Base-by-base conservation (phyloP, 2,329 filamentous ascomycete genomes). In the Talaromyces sp. region DNA sequence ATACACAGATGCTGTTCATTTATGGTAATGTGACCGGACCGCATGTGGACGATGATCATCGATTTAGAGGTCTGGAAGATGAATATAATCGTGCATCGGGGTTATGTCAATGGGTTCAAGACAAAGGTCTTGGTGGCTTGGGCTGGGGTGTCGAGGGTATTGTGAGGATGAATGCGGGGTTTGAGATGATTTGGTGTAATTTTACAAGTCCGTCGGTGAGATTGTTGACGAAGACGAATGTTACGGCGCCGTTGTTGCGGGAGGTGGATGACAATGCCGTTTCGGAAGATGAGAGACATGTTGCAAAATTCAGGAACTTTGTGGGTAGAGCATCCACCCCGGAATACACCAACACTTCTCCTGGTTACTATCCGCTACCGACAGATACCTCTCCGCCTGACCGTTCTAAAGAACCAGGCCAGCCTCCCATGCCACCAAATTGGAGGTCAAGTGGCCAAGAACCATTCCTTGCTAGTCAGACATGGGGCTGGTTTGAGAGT, bases 171-270 rank as follows among this genome's bases (percentile, higher is more conserved):
- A 83, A 84, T 69, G 79, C 82, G 13, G 82, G 81, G 3, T 84
- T 84, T 65, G 82, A 84, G 72, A 72, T 83, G 69, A 82, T 84
- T n/a, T 83, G 82, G 82, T 84, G 82, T 68, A 76, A 84, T 65
- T 84, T 84, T 61, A 71, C 75, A 27, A 81, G 80, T 63, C 77
- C 77, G 10, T 81, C 78, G 19, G 68, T 83, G 61, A 72, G 77
- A 60, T 67, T 84, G 57, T 71, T 83, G 24, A 79, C 75, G 50
- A 77, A 79, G 64, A 66, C 82, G 16, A 83, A 84, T 67, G 77
- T 83, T 2, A 83, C 82, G 24, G 80, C 78, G 16, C 82, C 82
- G 27, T 71, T 79, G 41, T 68, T 79, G 35, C 70, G 66, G 2
- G 54, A 69, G n/a, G 19, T 49, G 19, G 22, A 27, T n/a, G 7